These are phyloP conservation scores for Gamarada debralockiae DNA, from an alignment of 495 filamentous ascomycete species.

Conservation along the genomic window DNA sequence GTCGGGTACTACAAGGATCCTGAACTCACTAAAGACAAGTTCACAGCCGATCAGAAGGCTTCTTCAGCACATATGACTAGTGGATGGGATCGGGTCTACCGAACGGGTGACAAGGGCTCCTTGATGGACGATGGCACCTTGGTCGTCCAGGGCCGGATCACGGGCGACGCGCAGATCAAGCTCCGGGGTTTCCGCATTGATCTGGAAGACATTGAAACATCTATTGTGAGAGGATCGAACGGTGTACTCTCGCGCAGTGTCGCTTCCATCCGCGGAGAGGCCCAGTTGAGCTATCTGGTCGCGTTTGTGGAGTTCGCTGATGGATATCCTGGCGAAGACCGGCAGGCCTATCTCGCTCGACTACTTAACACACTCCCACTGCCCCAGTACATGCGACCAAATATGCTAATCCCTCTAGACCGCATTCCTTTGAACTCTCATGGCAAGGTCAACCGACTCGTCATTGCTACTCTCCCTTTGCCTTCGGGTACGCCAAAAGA, in stretches of 20 bases:
- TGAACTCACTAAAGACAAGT: constrained; percentile 23
- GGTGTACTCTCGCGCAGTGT: neutral
- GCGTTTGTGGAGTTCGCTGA: too few species aligned
- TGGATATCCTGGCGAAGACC: too few species aligned
- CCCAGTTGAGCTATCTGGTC: neutral
- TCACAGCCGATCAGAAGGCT: constrained; percentile 32
- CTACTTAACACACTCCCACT: neutral
- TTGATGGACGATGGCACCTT: constrained; percentile 34
- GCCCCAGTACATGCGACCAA: neutral
- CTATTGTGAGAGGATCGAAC: constrained; percentile 3
- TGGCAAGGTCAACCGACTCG: neutral
- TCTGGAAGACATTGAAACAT: constrained; percentile 36
- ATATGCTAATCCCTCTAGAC: neutral
- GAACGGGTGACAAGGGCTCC: constrained; percentile 37
- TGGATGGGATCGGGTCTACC: constrained; percentile 36
- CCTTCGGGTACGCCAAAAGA: too few species aligned
- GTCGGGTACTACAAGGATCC: constrained; percentile 31
- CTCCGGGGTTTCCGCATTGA: constrained; percentile 42
- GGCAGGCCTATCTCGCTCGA: neutral
- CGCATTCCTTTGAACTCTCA: neutral
- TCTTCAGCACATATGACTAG: constrained; percentile 12
- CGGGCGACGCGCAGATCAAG: constrained; percentile 40
- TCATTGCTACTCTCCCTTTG: neutral
- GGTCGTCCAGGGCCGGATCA: constrained; percentile 35
- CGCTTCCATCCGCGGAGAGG: neutral